A percentile compares a stretch with the other conserved stretches of the same genome.
Conservation (phyloP, 768 basidiomycete genomes). For the Rhodotorula diobovata region DNA sequence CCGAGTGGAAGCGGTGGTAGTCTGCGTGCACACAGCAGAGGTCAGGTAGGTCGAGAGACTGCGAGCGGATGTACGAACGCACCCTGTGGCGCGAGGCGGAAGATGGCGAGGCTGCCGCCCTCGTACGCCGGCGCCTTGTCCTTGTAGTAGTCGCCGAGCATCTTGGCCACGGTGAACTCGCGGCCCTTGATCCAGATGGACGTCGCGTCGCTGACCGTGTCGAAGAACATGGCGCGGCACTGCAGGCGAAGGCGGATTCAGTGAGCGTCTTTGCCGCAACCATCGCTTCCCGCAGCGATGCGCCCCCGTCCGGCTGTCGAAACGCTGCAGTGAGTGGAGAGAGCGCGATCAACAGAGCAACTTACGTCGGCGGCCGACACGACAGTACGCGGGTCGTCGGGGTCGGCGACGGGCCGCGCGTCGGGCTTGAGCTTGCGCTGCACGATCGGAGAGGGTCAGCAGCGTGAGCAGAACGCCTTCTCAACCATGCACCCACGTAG, state of each 20-base stretch:
- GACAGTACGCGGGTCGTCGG: conserved; percentile 68
- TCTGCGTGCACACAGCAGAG: neutral
- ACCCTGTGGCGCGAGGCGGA: conserved; percentile 70
- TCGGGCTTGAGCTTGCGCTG: conserved; percentile 74
- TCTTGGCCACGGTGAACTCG: conserved; percentile 73
- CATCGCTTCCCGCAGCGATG: too few species aligned
- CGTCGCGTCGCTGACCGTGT: conserved; percentile 77
- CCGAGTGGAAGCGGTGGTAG: conserved; percentile 37
- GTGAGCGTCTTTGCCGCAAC: neutral
- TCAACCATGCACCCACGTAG: neutral
- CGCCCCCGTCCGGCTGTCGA: too few species aligned
- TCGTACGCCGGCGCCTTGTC: conserved; percentile 64
- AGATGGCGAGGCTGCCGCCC: conserved; percentile 81
- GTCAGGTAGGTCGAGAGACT: conserved; percentile 51
- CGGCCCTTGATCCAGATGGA: conserved; percentile 84
- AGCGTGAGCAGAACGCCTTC: too few species aligned
- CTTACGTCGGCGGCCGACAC: conserved; percentile 74
- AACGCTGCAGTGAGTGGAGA: too few species aligned
- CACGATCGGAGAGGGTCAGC: neutral
- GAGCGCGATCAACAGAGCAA: neutral
- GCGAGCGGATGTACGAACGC: conserved; percentile 72
- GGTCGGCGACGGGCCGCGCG: conserved; percentile 69
- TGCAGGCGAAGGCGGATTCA: neutral
- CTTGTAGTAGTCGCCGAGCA: conserved; percentile 75
- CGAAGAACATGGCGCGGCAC: conserved; percentile 92